A percentile compares a stretch with the other conserved stretches of the same genome.
Conservation (phyloP, 73 alveolate genomes). For the Stentor roeselii region DNA sequence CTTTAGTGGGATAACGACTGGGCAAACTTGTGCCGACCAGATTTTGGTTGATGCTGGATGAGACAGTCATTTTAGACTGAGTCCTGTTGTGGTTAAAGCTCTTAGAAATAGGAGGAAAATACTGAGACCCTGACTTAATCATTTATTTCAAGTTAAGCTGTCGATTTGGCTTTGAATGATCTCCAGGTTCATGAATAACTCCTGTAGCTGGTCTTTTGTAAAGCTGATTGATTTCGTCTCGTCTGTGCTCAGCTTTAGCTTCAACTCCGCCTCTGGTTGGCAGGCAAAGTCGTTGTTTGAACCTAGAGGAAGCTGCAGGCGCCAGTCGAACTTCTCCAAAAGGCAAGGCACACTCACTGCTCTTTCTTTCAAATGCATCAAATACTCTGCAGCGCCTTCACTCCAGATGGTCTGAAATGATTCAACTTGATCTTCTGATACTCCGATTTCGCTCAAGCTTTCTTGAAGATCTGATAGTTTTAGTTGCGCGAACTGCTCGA, state of each 20-base stretch:
- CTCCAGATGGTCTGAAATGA: not conserved
- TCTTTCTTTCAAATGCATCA: not conserved
- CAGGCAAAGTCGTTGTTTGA: not conserved
- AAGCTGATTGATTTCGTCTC: not conserved
- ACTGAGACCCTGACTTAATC: no score
- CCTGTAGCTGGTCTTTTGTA: not conserved
- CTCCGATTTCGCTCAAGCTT: not conserved
- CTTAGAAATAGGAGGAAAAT: no score
- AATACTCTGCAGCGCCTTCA: not conserved
- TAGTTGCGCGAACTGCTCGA: not conserved
- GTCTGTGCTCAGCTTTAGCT: not conserved
- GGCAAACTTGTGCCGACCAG: no score
- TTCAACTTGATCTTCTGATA: not conserved
- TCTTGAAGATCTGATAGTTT: not conserved
- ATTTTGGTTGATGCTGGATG: no score
- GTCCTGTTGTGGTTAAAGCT: no score
- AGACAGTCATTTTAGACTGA: no score
- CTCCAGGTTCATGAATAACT: constrained; percentile 18
- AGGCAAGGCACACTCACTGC: constrained; percentile 12
- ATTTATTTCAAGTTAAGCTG: constrained; percentile 16
- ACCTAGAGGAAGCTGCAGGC: constrained; percentile 2
- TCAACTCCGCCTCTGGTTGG: constrained; percentile 18
- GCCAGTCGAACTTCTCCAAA: constrained; percentile 3
- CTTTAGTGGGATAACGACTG: no score
- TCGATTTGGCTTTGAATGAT: constrained; percentile 17